Evolutionary conservation across 2,329 filamentous ascomycete species (phyloP), one percentile per base, ranked within the genome.

Genomic region (Fusarium miscanthi): DNA sequence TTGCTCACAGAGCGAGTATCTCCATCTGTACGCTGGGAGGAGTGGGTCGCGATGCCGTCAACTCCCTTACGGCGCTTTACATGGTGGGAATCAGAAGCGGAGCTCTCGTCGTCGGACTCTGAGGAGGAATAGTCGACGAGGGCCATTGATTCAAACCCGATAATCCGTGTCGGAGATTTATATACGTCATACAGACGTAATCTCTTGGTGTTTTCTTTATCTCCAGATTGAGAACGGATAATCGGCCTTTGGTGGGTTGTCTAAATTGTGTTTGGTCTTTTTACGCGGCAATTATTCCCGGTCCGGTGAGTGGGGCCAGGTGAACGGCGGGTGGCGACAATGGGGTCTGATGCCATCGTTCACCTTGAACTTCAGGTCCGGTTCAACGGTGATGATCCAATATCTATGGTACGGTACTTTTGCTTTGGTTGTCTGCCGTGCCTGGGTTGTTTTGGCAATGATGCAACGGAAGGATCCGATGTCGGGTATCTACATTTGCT

Each of bases 91-190:
- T 56, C 54, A 27, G 65, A 49, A 33, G 45, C 86, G 31, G 63
- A 37, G 37, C 33, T 57, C 25, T 60, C 67, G 46, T 74, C 68
- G 31, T 65, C 67, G 25, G 75, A 77, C 41, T 71, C 72, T 19
- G 76, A 79, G 35, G 77, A 74, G 14, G 80, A 80, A 79, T 94
- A 94, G 75, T 89, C 86, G 72, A 93, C 91, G 38, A 93, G 84
- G 61, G 85, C 83, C 90, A 92, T 92, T 49, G 45, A 25, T 25
- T 19, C 25, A 52, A 52, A 19, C 25, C 46, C 38, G 59, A 33
- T 57, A 42, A 38, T 30, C 37, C 33, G 45, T 45, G 54, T 57
- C 38, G 38, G 43, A 41, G 16, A 16, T n/a, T 35, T 27, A 59
- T 25, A 27, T 40, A 59, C 57, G 66, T 66, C 54, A 59, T 65